Percentiles rank a stretch among this genome's conserved stretches.
phyloP scores from a whole-genome alignment of 805 yeast genomes.

The Pichia pseudocactophila region DNA sequence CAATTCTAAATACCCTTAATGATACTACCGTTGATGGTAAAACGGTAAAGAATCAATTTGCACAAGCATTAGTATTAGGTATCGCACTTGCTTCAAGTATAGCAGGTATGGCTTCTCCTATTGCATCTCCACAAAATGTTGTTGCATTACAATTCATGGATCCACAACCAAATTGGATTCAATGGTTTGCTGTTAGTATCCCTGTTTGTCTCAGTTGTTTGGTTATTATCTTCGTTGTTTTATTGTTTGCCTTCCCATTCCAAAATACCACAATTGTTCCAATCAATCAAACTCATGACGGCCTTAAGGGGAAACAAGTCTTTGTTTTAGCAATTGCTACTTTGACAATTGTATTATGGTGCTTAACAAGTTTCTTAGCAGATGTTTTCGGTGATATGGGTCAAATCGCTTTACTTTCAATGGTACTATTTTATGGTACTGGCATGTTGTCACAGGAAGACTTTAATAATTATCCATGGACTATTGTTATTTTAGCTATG shows the following conservation, averaged over 20 bases:
- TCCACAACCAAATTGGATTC: constrained; percentile 79
- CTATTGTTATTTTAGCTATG: constrained; percentile 92
- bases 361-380: constrained; percentile 69
- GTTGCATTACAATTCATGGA: constrained; percentile 83
- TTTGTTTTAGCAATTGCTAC: constrained; percentile 62
- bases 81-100: constrained; percentile 88
- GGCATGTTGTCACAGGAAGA: constrained; percentile 84
- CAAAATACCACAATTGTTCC: constrained; percentile 41
- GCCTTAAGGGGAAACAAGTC: constrained; percentile 65
- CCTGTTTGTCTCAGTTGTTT: constrained; percentile 68
- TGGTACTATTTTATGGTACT: constrained; percentile 86
- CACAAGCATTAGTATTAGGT: constrained; percentile 79
- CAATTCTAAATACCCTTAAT: constrained; percentile 76
- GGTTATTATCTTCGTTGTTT: constrained; percentile 61
- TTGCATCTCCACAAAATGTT: constrained; percentile 93
- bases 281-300: constrained; percentile 54
- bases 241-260: constrained; percentile 53
- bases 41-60: constrained; percentile 37
- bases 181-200: constrained; percentile 84
- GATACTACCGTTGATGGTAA: constrained; percentile 39
- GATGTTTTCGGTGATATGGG: constrained; percentile 91
- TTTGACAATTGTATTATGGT: constrained; percentile 79
- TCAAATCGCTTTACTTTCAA: constrained; percentile 83
- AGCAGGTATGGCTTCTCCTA: constrained; percentile 97
- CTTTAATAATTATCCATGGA: constrained; percentile 94